Percentiles rank a stretch among this genome's conserved stretches.
Conservation (phyloP, 2,329 filamentous ascomycete species). For the Claviceps sorghi region DNA sequence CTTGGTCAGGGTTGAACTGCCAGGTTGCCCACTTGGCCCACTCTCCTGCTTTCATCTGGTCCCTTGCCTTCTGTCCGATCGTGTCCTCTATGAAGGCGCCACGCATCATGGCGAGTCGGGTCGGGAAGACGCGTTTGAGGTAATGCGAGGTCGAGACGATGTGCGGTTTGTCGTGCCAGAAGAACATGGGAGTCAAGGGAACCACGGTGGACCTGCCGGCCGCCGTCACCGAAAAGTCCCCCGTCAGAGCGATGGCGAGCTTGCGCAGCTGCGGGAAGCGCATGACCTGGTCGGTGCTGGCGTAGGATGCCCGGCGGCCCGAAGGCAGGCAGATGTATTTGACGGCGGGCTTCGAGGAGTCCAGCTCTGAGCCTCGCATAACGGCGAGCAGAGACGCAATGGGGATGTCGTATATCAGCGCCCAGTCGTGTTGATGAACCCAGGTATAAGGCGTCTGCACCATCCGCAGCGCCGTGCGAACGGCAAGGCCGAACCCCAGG, state of each 20-base stretch:
- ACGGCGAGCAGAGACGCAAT: conserved; percentile 27
- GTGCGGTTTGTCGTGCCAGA: conserved; percentile 46
- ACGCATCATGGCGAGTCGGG: conserved; percentile 31
- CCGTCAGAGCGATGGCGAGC: conserved; percentile 27
- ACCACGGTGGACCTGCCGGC: conserved; percentile 12
- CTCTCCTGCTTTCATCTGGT: conserved; percentile 39
- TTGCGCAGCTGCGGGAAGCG: conserved; percentile 26
- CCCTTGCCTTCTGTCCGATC: conserved; percentile 37
- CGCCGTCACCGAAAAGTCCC: conserved; percentile 18
- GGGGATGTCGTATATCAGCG: conserved; percentile 30
- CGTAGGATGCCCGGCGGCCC: conserved; percentile 36
- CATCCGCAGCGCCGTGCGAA: conserved; percentile 34
- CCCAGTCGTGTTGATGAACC: conserved; percentile 45
- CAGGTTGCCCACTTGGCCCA: conserved; percentile 41
- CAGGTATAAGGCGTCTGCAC: conserved; percentile 37
- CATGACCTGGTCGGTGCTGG: conserved; percentile 29
- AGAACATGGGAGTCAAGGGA: conserved; percentile 39
- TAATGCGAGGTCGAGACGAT: conserved; percentile 35
- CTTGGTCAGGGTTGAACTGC: conserved; percentile 37
- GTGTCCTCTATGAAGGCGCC: conserved; percentile 44
- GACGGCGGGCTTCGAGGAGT: conserved; percentile 12
- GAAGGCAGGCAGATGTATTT: conserved; percentile 40
- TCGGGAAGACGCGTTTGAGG: conserved; percentile 33
- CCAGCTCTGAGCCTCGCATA: conserved; percentile 20
- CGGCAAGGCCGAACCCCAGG: conserved; percentile 38